Base-by-base conservation (phyloP, 2,329 filamentous ascomycete genomes). In the Dactylonectria estremocensis region DNA sequence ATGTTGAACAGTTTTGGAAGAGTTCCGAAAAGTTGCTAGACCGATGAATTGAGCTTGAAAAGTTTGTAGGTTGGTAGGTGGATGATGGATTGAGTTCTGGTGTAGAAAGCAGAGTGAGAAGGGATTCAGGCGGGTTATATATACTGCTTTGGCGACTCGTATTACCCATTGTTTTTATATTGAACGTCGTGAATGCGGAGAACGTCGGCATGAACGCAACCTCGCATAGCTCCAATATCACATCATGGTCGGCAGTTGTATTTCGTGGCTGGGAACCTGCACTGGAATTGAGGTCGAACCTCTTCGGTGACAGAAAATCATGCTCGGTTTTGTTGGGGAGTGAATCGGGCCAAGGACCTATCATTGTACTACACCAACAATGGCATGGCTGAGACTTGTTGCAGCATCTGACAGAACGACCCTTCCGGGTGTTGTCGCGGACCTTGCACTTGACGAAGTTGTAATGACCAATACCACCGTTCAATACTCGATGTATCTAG, bases 1-100 rank as follows among this genome's bases (percentile, higher is more conserved):
- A 72, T 72, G 14, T 57, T 72, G 68, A 22, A 53, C 8, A 20
- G 11, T n/a, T 11, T 53, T 53, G 31, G 33, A 18, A 35, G n/a
- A 18, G 16, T 40, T 43, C n/a, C n/a, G 14, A n/a, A 43, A n/a
- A 28, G 14, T n/a, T 18, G 18, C 13, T 28, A 11, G 33, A 18
- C 2, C 9, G 28, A 28, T n/a, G 24, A 28, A 20, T 46, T 46
- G 20, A 24, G 28, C 10, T 13, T 33, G 31, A 33, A 14, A 18
- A 22, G 18, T 28, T 48, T 28, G 31, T 3, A 20, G 14, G 50
- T n/a, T 53, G 35, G 16, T 3, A 14, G 9, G 31, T 35, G 31
- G 50, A 33, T 52, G 28, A 35, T 35, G 10, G 14, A 53, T 35
- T 53, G 50, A 3, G 24, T 28, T 28, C 24, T 28, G 7, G 24